Conservation (phyloP, 257 asterid species). For the Datura wrightii region DNA sequence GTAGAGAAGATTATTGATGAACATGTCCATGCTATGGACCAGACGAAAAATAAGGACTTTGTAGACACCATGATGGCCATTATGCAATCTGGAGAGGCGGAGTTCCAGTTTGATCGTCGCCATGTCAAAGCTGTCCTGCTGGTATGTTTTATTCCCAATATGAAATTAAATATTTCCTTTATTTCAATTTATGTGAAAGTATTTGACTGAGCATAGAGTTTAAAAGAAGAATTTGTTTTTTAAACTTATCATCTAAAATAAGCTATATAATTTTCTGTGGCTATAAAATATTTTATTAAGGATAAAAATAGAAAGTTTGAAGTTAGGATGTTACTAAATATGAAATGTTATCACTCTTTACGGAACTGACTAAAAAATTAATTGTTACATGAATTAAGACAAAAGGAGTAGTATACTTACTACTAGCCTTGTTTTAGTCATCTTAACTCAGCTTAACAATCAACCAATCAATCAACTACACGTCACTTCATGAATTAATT, state of each 20-base stretch:
- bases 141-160: constrained; percentile 41
- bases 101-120: constrained; percentile 52
- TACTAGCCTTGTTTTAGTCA: neutral
- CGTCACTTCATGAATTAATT: neutral
- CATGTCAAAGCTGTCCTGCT: constrained; percentile 58
- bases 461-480: neutral
- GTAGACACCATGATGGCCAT: constrained; percentile 57
- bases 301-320: no score
- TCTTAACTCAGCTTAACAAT: neutral
- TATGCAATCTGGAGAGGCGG: constrained; percentile 44
- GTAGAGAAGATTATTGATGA: constrained; percentile 59
- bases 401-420: neutral
- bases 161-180: neutral
- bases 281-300: no score
- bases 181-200: neutral
- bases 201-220: neutral
- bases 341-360: neutral
- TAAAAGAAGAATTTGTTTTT: no score
- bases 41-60: constrained; percentile 41
- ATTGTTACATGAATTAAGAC: no score
- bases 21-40: constrained; percentile 35
- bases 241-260: no score
- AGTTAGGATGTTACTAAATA: neutral
- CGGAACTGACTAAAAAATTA: neutral
- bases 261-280: neutral